A percentile compares a stretch with the other conserved stretches of the same genome.
These are phyloP conservation scores for Magnaporthiopsis incrustans DNA, from an alignment of 2,329 filamentous ascomycete species.

Conservation along the genomic window DNA sequence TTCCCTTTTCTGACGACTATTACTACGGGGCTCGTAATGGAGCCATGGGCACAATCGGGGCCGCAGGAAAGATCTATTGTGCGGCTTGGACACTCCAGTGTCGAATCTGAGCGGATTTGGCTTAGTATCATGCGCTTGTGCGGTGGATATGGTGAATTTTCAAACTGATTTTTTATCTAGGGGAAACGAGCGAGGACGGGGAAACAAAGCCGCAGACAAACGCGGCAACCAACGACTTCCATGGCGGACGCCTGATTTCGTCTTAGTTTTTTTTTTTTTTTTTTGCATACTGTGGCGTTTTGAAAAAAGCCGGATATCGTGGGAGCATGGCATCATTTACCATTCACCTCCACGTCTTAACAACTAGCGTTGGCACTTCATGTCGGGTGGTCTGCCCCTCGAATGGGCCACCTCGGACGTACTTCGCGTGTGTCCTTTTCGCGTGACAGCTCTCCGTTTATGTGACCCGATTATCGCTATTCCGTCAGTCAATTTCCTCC, in stretches of 20 bases:
- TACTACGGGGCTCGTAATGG: background rate
- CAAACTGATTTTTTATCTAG: background rate
- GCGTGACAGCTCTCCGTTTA: too few relatives aligned
- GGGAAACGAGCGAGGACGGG: background rate
- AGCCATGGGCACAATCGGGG: background rate
- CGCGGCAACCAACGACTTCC: background rate
- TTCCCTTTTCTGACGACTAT: background rate
- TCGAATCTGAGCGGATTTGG: too few relatives aligned
- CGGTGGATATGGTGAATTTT: background rate
- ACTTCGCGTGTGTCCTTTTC: background rate
- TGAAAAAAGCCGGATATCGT: background rate
- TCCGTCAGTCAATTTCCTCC: too few relatives aligned
- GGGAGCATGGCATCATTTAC: background rate
- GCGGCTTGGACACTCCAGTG: too few relatives aligned
- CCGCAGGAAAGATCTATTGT: background rate
- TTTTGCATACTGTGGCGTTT: constrained; percentile 6
- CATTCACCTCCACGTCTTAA: background rate
- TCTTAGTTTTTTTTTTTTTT: background rate
- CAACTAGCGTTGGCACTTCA: background rate
- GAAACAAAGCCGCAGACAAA: too few relatives aligned
- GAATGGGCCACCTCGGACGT: background rate
- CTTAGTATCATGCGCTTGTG: too few relatives aligned
- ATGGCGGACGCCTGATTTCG: background rate
- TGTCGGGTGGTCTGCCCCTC: background rate
- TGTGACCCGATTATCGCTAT: background rate